Evolutionary conservation across 768 basidiomycete genomes (phyloP).

Genomic region (Mycena alexandri): DNA sequence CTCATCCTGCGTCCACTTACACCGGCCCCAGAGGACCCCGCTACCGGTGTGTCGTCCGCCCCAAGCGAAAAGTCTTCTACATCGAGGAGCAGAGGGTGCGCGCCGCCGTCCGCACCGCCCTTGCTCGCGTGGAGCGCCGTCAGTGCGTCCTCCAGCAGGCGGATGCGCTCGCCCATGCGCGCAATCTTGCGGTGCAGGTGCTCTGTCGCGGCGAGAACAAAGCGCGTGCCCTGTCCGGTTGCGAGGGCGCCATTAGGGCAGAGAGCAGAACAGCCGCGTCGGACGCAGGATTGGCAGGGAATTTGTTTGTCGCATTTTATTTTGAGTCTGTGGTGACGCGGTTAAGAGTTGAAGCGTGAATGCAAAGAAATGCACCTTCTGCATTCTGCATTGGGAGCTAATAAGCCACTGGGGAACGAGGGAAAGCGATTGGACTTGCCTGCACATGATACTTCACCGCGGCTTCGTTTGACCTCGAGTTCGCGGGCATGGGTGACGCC

Average conservation of each 20-base stretch:
- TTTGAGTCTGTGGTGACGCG: slow-evolving; percentile 64
- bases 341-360: slow-evolving; percentile 11
- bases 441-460: slow-evolving; percentile 37
- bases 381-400: slow-evolving; percentile 67
- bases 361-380: slow-evolving; percentile 70
- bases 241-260: slow-evolving; percentile 83
- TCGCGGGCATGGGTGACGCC: slow-evolving; percentile 65
- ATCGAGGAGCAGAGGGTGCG: slow-evolving; percentile 65
- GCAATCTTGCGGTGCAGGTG: slow-evolving; percentile 72
- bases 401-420: slow-evolving; percentile 8
- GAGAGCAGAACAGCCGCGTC: slow-evolving; percentile 75
- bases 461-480: slow-evolving; percentile 79
- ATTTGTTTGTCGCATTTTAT: slow-evolving; percentile 89
- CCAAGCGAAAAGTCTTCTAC: slow-evolving; percentile 27
- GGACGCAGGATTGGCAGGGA: slow-evolving; percentile 81
- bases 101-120: slow-evolving; percentile 22
- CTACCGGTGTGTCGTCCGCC: slow-evolving; percentile 14
- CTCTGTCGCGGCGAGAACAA: slow-evolving; percentile 75
- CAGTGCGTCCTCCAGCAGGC: slow-evolving; percentile 73
- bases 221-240: slow-evolving; percentile 83
- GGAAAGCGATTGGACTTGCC: slow-evolving; percentile 50
- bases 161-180: slow-evolving; percentile 65
- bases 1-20: slow-evolving; percentile 2
- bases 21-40: background rate
- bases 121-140: slow-evolving; percentile 60